Base-by-base conservation (phyloP, 2,329 filamentous ascomycete species). In the Cryphonectria japonica region DNA sequence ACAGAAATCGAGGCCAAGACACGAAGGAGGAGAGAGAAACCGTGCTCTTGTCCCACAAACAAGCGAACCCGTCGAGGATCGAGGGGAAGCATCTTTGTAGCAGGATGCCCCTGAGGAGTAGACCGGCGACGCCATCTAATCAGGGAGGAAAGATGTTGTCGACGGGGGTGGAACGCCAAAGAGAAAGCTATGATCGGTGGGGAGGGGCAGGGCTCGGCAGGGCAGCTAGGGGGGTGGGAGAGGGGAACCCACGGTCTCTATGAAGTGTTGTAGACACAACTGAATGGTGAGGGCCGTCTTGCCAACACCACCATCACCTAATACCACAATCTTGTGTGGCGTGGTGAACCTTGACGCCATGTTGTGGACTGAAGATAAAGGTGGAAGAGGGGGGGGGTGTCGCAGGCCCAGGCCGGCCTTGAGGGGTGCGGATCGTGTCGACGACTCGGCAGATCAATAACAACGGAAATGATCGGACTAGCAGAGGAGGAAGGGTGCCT, bases 181-280 rank as follows among this genome's bases (percentile, higher is more conserved):
- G 32, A 41, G 39, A 62, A 52, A 68, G 69, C 62, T 60, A 60
- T 52, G 39, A 22, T 19, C 63, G 37, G 29, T 29, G 6, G 22
- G 50, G 22, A 68, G 54, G 69, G 26, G 66, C 43, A 52, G 43
- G 61, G 57, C 39, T 62, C 69, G 67, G 32, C 39, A 39, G 37
- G 37, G 37, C 61, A 63, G 61, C 61, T 63, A 39, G n/a, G n/a
- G 22, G 34, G 60, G 32, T 22, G 39, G n/a, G 60, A 22, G 64
- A 37, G 63, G 69, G 62, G 59, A 72, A 85, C 88, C 83, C 83
- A 91, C 89, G 73, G 94, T 98, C 85, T 98, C 95, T 78, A 98
- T 95, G 81, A 99, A 99, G 83, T 99, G 96, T 83, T 98, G 97
- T 79, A 98, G 85, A 82, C 96, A 98, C 78, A 99, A 87, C 90